A percentile compares a stretch with the other conserved stretches of the same genome.
Evolutionary conservation across 2,329 filamentous ascomycete species (phyloP).

Genomic region (Cladophialophora bantiana): DNA sequence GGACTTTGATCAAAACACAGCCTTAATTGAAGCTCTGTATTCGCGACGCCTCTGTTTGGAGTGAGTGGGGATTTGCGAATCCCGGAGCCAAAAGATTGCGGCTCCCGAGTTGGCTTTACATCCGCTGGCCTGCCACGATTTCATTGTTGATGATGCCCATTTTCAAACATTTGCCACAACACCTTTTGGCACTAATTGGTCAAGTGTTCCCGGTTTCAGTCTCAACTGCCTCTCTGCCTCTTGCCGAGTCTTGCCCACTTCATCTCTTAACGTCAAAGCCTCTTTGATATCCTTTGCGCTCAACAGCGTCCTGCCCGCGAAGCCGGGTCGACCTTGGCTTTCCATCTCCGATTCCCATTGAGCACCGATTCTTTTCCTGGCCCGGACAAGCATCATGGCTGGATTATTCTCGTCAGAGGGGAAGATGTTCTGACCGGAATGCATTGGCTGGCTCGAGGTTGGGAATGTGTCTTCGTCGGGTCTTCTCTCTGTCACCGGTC

Average conservation of each 20-base stretch:
- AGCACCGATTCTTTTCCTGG: slow-evolving; percentile 58
- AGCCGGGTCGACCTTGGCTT: slow-evolving; percentile 52
- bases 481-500: slow-evolving; percentile 54
- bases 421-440: slow-evolving; percentile 48
- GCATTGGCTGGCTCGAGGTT: slow-evolving; percentile 42
- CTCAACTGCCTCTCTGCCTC: slow-evolving; percentile 56
- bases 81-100: not conserved
- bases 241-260: slow-evolving; percentile 44
- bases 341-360: slow-evolving; percentile 63
- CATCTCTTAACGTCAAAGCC: slow-evolving; percentile 57
- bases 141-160: too few species aligned
- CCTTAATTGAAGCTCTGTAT: not conserved
- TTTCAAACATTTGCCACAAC: slow-evolving; percentile 35
- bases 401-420: slow-evolving; percentile 56
- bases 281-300: slow-evolving; percentile 60
- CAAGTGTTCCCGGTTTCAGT: slow-evolving; percentile 54
- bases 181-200: slow-evolving; percentile 29
- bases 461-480: slow-evolving; percentile 41
- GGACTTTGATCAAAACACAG: not conserved
- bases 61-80: not conserved
- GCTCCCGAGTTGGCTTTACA: not conserved
- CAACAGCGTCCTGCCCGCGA: slow-evolving; percentile 54
- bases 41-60: not conserved
- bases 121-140: not conserved
- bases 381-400: slow-evolving; percentile 60